Conservation (phyloP, 495 filamentous ascomycete species). For the Letharia columbiana region DNA sequence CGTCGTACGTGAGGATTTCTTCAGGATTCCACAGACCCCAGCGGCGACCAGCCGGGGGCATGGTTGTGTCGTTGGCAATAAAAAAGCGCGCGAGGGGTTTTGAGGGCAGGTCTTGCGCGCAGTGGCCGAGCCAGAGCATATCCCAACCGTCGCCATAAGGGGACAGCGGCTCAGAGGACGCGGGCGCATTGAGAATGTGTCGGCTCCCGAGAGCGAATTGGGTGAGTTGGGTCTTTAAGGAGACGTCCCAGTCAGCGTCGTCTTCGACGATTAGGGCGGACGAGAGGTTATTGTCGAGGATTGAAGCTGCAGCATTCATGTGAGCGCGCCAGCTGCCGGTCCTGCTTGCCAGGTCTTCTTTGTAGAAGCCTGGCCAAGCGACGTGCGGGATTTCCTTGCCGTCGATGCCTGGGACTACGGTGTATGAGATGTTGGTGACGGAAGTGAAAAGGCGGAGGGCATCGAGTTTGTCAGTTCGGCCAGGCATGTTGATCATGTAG, state of each 20-base stretch:
- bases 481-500: background rate
- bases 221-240: constrained; percentile 38
- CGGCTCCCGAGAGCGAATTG: constrained; percentile 36
- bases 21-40: background rate
- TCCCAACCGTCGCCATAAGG: constrained; percentile 51
- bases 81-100: background rate
- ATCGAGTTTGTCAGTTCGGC: background rate
- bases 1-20: background rate
- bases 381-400: background rate
- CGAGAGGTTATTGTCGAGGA: constrained; percentile 37
- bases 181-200: constrained; percentile 14
- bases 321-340: background rate
- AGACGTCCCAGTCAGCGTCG: constrained; percentile 49
- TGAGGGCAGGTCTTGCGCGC: constrained; percentile 22
- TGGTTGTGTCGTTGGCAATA: background rate
- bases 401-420: background rate
- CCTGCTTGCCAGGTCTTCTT: background rate
- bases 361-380: constrained; percentile 1
- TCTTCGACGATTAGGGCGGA: constrained; percentile 47
- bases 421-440: background rate
- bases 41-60: background rate
- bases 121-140: constrained; percentile 45
- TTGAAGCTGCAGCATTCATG: constrained; percentile 4
- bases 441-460: background rate
- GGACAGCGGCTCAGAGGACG: constrained; percentile 28